phyloP scores from a whole-genome alignment of 495 filamentous ascomycete genomes.

The Elasticomyces elasticus region DNA sequence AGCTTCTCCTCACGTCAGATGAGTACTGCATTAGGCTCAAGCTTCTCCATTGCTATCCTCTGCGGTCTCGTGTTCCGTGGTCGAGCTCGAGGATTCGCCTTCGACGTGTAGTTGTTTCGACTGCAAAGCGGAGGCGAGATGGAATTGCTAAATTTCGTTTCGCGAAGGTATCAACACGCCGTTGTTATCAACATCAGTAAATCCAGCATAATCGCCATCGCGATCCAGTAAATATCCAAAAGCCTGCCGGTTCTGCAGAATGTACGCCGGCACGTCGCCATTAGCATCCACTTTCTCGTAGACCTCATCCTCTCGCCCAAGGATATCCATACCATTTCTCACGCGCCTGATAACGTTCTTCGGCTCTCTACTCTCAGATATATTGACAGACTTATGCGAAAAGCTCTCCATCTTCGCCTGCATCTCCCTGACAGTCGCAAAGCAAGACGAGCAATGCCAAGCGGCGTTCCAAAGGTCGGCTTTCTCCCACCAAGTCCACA shows the following conservation, averaged over 20 bases:
- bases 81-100: too few species aligned
- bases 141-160: too few species aligned
- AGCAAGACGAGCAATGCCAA: conserved; percentile 50
- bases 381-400: conserved; percentile 40
- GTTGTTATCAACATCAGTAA: conserved; percentile 8
- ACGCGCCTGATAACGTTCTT: conserved; percentile 39
- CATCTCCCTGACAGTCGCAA: conserved; percentile 41
- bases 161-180: too few species aligned
- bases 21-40: too few species aligned
- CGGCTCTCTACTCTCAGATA: conserved; percentile 33
- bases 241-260: conserved; percentile 2
- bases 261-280: conserved; percentile 15
- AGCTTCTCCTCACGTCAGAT: too few species aligned
- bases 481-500: conserved; percentile 15
- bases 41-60: too few species aligned
- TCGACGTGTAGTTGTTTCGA: too few species aligned
- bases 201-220: conserved; percentile 14
- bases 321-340: conserved; percentile 41
- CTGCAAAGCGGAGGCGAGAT: too few species aligned
- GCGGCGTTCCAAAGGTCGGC: conserved; percentile 38
- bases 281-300: conserved; percentile 30
- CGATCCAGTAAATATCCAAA: conserved; percentile 18
- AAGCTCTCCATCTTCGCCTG: conserved; percentile 44
- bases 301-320: conserved; percentile 37
- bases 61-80: too few species aligned